Evolutionary conservation across 2,329 filamentous ascomycete genomes (phyloP).

Genomic region (Lecanicillium sp.): DNA sequence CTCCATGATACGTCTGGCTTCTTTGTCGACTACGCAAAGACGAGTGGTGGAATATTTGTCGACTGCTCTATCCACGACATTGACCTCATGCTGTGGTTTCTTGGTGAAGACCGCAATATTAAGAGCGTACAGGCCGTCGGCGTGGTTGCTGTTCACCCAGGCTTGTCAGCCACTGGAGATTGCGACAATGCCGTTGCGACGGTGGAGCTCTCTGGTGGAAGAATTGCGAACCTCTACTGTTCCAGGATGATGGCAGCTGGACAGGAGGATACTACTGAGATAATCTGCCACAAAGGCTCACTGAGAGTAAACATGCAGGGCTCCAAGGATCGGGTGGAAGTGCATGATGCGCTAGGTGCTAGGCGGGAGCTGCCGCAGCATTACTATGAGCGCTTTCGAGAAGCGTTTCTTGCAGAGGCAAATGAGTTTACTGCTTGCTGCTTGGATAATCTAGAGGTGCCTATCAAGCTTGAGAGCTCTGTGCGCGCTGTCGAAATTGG

Average conservation of each 20-base stretch:
- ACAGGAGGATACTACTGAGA: constrained; percentile 58
- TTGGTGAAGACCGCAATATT: constrained; percentile 22
- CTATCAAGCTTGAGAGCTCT: constrained; percentile 45
- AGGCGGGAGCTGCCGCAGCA: constrained; percentile 46
- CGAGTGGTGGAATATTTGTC: constrained; percentile 60
- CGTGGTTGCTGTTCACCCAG: constrained; percentile 23
- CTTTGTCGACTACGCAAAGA: constrained; percentile 59
- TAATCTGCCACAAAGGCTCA: constrained; percentile 59
- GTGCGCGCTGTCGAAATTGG: constrained; percentile 51
- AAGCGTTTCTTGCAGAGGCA: constrained; percentile 51
- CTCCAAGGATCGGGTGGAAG: too few relatives aligned
- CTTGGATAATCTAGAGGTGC: constrained; percentile 42
- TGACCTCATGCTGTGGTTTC: constrained; percentile 24
- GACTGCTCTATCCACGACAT: constrained; percentile 67
- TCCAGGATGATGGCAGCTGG: constrained; percentile 60
- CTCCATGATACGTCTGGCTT: constrained; percentile 58
- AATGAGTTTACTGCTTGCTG: constrained; percentile 51
- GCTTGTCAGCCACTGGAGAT: constrained; percentile 21
- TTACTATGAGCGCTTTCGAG: constrained; percentile 51
- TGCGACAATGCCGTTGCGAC: constrained; percentile 35
- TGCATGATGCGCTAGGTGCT: too few relatives aligned
- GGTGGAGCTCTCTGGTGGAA: constrained; percentile 57
- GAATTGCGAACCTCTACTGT: constrained; percentile 56
- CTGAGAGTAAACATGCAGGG: constrained; percentile 48
- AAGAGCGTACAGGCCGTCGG: constrained; percentile 22